Conservation (phyloP, 2,329 filamentous ascomycete species). For the Colletotrichum incanum region DNA sequence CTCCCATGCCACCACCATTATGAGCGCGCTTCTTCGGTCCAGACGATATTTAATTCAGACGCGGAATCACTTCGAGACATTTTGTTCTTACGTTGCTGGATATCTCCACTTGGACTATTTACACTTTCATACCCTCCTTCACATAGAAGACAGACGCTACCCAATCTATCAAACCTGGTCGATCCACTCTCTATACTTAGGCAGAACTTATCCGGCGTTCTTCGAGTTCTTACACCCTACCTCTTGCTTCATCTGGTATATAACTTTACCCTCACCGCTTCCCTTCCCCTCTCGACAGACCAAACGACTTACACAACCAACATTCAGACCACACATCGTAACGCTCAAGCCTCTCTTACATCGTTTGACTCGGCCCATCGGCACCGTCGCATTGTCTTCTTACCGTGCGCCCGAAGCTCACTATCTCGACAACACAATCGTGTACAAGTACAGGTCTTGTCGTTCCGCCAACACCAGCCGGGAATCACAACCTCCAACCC, state of each 20-base stretch:
- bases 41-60: slow-evolving; percentile 41
- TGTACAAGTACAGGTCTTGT: slow-evolving; percentile 32
- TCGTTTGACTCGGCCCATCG: neutral
- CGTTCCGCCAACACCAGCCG: slow-evolving; percentile 16
- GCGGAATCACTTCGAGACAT: slow-evolving; percentile 16
- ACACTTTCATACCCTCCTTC: slow-evolving; percentile 30
- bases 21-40: slow-evolving; percentile 17
- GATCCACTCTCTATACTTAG: slow-evolving; percentile 31
- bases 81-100: slow-evolving; percentile 15
- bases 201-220: slow-evolving; percentile 18
- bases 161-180: slow-evolving; percentile 11
- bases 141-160: slow-evolving; percentile 10
- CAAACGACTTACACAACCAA: slow-evolving; percentile 34
- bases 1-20: slow-evolving; percentile 2
- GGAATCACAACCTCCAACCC: neutral
- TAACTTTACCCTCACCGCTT: slow-evolving; percentile 13
- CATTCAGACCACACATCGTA: slow-evolving; percentile 10
- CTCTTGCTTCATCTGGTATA: slow-evolving; percentile 28
- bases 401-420: slow-evolving; percentile 30
- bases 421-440: slow-evolving; percentile 36
- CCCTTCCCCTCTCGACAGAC: neutral
- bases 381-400: slow-evolving; percentile 31
- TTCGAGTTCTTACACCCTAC: slow-evolving; percentile 12
- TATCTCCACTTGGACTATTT: slow-evolving; percentile 36
- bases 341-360: neutral